Base-by-base conservation (phyloP, 2,329 filamentous ascomycete genomes). In the Sclerotinia trifoliorum region DNA sequence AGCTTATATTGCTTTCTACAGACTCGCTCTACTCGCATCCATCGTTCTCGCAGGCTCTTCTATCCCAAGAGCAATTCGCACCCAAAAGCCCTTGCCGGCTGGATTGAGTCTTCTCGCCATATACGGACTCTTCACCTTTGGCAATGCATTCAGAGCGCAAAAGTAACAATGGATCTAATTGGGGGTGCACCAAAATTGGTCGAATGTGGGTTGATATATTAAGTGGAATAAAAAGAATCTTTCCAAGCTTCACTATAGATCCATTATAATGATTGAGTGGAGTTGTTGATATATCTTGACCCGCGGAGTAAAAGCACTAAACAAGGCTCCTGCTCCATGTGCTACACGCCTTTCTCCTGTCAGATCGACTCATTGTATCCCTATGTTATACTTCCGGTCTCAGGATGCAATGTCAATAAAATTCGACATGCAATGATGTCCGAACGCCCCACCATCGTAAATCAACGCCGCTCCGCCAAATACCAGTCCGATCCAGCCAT, bases 51-150 rank as follows among this genome's bases (percentile, higher is more conserved):
- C 85, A 54, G 93, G 93, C 26, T 91, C 91, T 54, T 90, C 92
- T 2, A 89, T 98, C 70, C 95, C 95, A 17, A 86, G 95, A 65
- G 95, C 93, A 5, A 88, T 99, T 76, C 92, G 88, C 79, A 86
- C 89, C 54, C 84, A 85, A 74, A 99, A 98, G 85, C 91, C 92
- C 0, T 86, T 99, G 65, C 94, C 95, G 0, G 84, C 91, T 67
- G 87, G 89, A 15, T 81, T 99, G 76, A 94, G 92, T 76, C 76
- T 93, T 60, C 77, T 98, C 76, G 93, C 94, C 19, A 82, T 88
- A 13, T 92, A 92, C 78, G 94, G 94, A 21, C 77, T 96, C 74
- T 84, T 87, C 76, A 89, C 90, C 32, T 98, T 95, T 81, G 94
- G 93, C 70, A 85, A 84, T 76, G 92, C 90, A 51, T 90, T 81